Conservation (phyloP, 2,329 filamentous ascomycete genomes). For the Ophiostoma sp. region DNA sequence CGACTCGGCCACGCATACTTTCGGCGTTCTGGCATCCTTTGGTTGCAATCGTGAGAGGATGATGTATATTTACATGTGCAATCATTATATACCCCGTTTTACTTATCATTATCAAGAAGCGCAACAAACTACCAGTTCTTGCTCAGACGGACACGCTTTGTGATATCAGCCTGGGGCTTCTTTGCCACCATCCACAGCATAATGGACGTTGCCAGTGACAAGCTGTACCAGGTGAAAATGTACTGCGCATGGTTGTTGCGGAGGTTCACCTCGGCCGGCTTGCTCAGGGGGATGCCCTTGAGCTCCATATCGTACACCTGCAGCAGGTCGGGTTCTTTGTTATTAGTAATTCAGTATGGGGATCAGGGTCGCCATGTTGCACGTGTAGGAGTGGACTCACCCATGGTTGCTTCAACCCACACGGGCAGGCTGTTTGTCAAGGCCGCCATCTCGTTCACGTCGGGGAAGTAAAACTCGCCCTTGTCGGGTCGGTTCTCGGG, state of each 20-base stretch:
- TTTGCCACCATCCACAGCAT: constrained; percentile 96
- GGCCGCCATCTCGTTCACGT: constrained; percentile 84
- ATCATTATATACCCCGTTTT: neutral
- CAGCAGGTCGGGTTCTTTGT: constrained; percentile 69
- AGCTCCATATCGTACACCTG: constrained; percentile 67
- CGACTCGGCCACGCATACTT: too few species aligned
- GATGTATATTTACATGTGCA: constrained; percentile 17
- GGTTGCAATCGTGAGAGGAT: constrained; percentile 23
- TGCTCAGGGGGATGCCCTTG: constrained; percentile 82
- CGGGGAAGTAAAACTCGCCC: constrained; percentile 89
- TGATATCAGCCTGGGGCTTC: constrained; percentile 69
- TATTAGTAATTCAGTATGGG: neutral
- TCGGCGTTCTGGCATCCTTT: neutral
- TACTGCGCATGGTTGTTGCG: constrained; percentile 97
- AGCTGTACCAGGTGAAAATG: constrained; percentile 96
- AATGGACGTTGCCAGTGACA: constrained; percentile 76
- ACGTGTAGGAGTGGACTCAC: constrained; percentile 42
- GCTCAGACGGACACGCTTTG: constrained; percentile 69
- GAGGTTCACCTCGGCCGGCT: constrained; percentile 82
- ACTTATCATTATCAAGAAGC: neutral
- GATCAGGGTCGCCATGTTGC: too few species aligned
- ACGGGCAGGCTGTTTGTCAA: constrained; percentile 78
- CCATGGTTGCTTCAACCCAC: constrained; percentile 94
- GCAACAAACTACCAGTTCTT: constrained; percentile 57
- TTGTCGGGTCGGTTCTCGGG: constrained; percentile 80